Conservation (phyloP, 345 rosid species). For the Anastatica hierochuntica region DNA sequence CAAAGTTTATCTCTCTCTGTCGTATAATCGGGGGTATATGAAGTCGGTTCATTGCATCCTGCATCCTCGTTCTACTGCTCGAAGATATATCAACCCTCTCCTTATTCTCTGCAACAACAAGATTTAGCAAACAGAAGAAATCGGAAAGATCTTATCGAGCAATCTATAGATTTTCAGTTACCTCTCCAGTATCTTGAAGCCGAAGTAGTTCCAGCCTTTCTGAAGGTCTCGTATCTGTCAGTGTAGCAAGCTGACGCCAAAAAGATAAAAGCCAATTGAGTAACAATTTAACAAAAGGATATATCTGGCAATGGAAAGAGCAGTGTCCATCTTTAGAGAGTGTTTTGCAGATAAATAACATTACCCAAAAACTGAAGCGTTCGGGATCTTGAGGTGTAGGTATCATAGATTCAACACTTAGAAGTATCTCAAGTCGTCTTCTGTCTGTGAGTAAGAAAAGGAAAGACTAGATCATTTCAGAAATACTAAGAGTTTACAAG, state of each 20-base stretch:
- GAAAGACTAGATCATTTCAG: background rate
- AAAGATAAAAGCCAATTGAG: background rate
- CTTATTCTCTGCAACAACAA: slow-evolving; percentile 55
- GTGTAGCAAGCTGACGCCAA: slow-evolving; percentile 61
- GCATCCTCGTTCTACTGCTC: slow-evolving; percentile 63
- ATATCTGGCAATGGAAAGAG: background rate
- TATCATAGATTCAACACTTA: slow-evolving; percentile 66
- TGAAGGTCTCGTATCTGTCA: slow-evolving; percentile 63
- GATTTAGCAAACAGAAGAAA: background rate
- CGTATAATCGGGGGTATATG: background rate
- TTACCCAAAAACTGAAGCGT: slow-evolving; percentile 94
- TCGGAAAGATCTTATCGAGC: background rate
- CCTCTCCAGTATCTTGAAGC: slow-evolving; percentile 69
- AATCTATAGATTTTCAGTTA: too few relatives aligned
- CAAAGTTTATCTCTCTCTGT: background rate
- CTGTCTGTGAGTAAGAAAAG: slow-evolving; percentile 37
- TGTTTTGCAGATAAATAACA: slow-evolving; percentile 3
- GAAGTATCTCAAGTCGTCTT: slow-evolving; percentile 52
- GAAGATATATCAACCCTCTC: slow-evolving; percentile 56
- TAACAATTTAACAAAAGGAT: background rate
- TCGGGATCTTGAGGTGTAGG: slow-evolving; percentile 74
- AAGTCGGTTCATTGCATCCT: slow-evolving; percentile 34
- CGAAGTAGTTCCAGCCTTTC: slow-evolving; percentile 84
- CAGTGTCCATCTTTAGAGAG: slow-evolving; percentile 7
- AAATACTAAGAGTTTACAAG: slow-evolving; percentile 6